Evolutionary conservation across 805 yeast genomes (phyloP).

Genomic region (Cyberlindnera suaveolens): DNA sequence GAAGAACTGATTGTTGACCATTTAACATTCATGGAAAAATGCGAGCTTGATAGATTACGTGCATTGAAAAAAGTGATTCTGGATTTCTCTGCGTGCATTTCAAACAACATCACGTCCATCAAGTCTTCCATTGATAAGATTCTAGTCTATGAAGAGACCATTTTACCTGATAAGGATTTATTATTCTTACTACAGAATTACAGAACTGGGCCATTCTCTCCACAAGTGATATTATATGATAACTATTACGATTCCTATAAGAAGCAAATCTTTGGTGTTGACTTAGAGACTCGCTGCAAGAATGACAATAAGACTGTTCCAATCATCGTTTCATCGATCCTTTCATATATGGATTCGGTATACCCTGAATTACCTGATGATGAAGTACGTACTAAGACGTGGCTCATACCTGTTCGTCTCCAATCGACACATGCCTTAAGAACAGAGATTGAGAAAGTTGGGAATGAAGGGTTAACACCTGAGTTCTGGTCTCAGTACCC

Average conservation of each 20-base stretch:
- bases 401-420: conserved; percentile 64
- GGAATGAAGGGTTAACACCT: conserved; percentile 34
- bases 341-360: conserved; percentile 59
- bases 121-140: conserved; percentile 56
- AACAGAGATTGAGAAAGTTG: conserved; percentile 44
- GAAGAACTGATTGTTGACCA: conserved; percentile 73
- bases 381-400: conserved; percentile 55
- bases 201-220: conserved; percentile 69
- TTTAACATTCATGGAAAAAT: conserved; percentile 69
- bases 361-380: conserved; percentile 71
- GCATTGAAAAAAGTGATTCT: conserved; percentile 71
- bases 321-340: conserved; percentile 50
- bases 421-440: conserved; percentile 57
- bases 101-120: conserved; percentile 52
- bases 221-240: conserved; percentile 68
- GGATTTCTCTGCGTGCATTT: conserved; percentile 63
- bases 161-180: conserved; percentile 65
- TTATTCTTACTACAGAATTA: conserved; percentile 59
- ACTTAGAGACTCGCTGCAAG: conserved; percentile 62
- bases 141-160: conserved; percentile 59
- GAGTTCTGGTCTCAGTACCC: conserved; percentile 28
- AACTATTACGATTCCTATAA: conserved; percentile 67
- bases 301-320: conserved; percentile 74
- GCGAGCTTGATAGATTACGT: conserved; percentile 70
- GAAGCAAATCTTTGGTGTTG: conserved; percentile 77